Evolutionary conservation across 106 monocot genomes (phyloP), one percentile per base, ranked within the genome.

Genomic region (Dioscorea dumetorum): DNA sequence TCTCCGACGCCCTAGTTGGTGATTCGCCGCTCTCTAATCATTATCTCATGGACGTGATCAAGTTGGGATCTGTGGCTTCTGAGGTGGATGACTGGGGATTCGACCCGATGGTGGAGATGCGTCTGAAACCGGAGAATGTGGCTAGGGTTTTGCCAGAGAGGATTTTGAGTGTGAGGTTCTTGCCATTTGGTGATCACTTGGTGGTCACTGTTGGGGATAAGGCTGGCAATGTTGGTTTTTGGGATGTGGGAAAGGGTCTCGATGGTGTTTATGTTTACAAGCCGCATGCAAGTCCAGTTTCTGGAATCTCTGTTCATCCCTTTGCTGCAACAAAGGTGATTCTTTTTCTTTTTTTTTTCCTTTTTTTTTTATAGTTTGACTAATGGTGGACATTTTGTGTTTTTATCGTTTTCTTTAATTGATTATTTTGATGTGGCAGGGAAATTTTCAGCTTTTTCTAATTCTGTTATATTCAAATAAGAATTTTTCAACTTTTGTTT

Each of bases 221-320:
- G 57, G 50, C 60, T 0, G 92, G 92, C 32, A 34, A 83, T 41
- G 31, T 93, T 3, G 88, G 92, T 51, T 85, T 93, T 49, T 93
- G 92, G 92, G 83, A 85, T 54, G 51, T 24, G 31, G 68, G 51
- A 17, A 71, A 52, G 0, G 76, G 70, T 60, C 74, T 63, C 4
- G 75, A 75, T 49, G 85, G 80, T 4, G 52, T 84, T 22, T 86
- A 78, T 60, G 28, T 72, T 17, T 93, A 79, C 73, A 31, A 67
- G 15, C 86, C 84, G 0, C 93, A 93, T 59, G 74, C 77, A 12
- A 61, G 67, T 57, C 81, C 83, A 18, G 73, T 93, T 58, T 83
- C 86, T 0, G 83, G 77, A 16, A 89, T 93, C 72, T 74, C 76
- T 0, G 33, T 79, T 8, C 93, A 89, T 31, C 76, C 79, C 9